Evolutionary conservation across 768 basidiomycete species (phyloP).

Genomic region (Zangia roseola): DNA sequence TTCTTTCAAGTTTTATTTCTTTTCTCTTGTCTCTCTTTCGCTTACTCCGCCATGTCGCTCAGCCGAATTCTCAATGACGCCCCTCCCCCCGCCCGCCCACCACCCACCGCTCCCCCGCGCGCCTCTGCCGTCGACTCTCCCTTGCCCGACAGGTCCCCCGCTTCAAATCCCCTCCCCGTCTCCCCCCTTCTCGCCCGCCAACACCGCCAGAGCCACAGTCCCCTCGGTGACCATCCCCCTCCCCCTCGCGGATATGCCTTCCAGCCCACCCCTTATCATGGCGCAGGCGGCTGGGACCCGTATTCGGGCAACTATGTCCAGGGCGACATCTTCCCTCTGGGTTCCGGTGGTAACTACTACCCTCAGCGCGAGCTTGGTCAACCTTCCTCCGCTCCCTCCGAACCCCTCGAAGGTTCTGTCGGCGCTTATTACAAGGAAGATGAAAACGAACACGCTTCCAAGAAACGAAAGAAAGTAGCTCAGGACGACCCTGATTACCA

Average conservation of each 20-base stretch:
- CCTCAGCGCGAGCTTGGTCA: conserved; percentile 25
- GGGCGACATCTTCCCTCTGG: conserved; percentile 36
- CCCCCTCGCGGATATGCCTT: conserved; percentile 33
- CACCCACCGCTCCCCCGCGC: conserved; percentile 23
- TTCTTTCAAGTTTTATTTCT: not conserved
- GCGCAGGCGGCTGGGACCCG: conserved; percentile 39
- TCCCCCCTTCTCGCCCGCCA: conserved; percentile 20
- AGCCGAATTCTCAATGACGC: conserved; percentile 80
- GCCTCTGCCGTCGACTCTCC: conserved; percentile 23
- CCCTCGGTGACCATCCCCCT: conserved; percentile 32
- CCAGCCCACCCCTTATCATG: conserved; percentile 40
- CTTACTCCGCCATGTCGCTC: conserved; percentile 59
- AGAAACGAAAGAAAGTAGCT: conserved; percentile 49
- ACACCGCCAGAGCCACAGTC: conserved; percentile 30
- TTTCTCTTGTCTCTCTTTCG: conserved; percentile 1
- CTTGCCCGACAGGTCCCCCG: conserved; percentile 23
- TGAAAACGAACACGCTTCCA: conserved; percentile 34
- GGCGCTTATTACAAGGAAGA: conserved; percentile 32
- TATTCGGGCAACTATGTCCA: conserved; percentile 38
- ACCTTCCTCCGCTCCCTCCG: conserved; percentile 15
- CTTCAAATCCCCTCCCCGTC: conserved; percentile 13
- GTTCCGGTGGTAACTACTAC: conserved; percentile 37
- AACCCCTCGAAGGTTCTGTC: conserved; percentile 17
- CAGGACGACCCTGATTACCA: conserved; percentile 56
- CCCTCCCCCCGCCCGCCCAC: conserved; percentile 40